Base-by-base conservation (phyloP, 2,329 filamentous ascomycete genomes). In the Nothophaeocryptopus gaeumannii region DNA sequence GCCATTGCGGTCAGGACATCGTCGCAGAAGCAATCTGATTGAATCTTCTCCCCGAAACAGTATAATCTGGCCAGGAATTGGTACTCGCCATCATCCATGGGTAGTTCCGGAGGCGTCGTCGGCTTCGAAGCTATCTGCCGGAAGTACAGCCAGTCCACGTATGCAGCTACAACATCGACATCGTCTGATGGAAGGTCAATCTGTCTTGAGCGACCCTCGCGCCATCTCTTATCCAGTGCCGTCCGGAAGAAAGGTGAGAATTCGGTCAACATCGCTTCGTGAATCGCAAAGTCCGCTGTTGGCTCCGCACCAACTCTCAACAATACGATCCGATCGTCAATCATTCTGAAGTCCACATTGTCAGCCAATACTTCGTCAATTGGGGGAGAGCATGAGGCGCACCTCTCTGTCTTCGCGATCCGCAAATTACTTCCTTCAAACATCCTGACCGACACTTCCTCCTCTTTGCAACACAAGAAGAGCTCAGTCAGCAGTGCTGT, bases 81-180 rank as follows among this genome's bases (percentile, higher is more conserved):
- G 35, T 55, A 59, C 15, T 59, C 56, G 13, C 54, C 56, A 34
- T 59, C 56, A 37, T 59, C 56, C 43, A 57, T 51, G 1, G 56
- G 54, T 12, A 59, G 38, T n/a, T 50, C 47, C 11, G 54, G 56
- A 15, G 56, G 56, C 3, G 52, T 44, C 4, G 51, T 11, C 15
- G 54, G 56, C 29, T 50, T 58, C 8, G 53, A 56, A n/a, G 56
- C 53, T 11, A 58, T 52, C 20, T 39, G 50, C 31, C 45, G 39
- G 41, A 58, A 58, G 40, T 56, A 61, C 9, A 58, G 51, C 58
- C 58, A 61, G 20, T 60, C 30, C 3, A 55, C 35, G 37, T 55
- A 61, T 5, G 51, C 50, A 13, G 45, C 47, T 29, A 58, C 51
- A 2, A 60, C 51, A 7, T 53, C 53, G 15, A 29, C 16, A 11